Base-by-base conservation (phyloP, 2,329 filamentous ascomycete species). In the Exserohilum turcica region DNA sequence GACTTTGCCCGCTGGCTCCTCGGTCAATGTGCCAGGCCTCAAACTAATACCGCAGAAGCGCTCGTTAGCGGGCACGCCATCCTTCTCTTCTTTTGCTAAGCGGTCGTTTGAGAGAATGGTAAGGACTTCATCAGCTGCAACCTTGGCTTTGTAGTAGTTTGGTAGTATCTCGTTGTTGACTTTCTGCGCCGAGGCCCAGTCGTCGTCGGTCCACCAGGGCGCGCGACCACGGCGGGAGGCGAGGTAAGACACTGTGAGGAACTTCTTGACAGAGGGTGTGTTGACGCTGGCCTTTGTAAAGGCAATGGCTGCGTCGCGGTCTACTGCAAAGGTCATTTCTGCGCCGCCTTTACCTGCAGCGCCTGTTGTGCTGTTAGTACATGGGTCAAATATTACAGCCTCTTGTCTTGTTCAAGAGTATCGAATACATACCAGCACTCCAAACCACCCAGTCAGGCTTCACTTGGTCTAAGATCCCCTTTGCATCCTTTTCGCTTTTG, bases 391-490 rank as follows among this genome's bases (percentile, higher is more conserved):
- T n/a, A n/a, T n/a, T n/a, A n/a, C n/a, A n/a, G n/a, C n/a, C n/a
- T n/a, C n/a, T n/a, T n/a, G n/a, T n/a, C n/a, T n/a, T n/a, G n/a
- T n/a, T n/a, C n/a, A n/a, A n/a, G n/a, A n/a, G n/a, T n/a, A n/a
- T n/a, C n/a, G n/a, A 19, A 15, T 16, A 64, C 78, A 37, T 70
- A 84, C 86, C 87, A 15, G 87, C 87, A 59, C 82, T 84, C 84
- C 85, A 90, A 57, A 89, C 82, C 27, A 90, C 79, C 70, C 86
- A 89, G 70, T 90, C 85, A 55, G 83, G 78, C 70, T 82, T 80
- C 4, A 86, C 82, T 62, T 81, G 77, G 57, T 83, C 79, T 33
- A 93, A 72, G 52, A 92, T 82, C 32, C 75, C 77, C 61, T 83
- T 78, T 1, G 89, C 90, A 58, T 88, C 82, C 0, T 76, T 77